Conservation (phyloP, 352 stramenopile genomes). For the Aphanomyces astaci region DNA sequence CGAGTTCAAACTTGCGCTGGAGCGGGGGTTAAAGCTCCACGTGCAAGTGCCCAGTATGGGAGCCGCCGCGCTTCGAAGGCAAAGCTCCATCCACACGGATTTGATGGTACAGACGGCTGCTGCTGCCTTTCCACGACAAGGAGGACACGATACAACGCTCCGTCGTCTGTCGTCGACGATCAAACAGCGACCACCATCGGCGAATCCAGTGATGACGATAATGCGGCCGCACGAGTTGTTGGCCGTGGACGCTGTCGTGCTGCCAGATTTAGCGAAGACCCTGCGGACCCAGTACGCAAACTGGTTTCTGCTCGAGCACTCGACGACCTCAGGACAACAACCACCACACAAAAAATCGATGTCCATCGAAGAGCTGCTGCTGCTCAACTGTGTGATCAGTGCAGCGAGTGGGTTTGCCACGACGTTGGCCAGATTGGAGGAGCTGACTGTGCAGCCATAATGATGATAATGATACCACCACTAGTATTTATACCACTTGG, state of each 20-base stretch:
- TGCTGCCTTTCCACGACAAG: too few species aligned
- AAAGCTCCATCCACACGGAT: background rate
- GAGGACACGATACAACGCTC: too few species aligned
- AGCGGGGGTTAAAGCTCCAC: conserved; percentile 66
- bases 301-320: conserved; percentile 75
- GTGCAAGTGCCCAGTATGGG: conserved; percentile 51
- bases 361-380: conserved; percentile 70
- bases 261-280: conserved; percentile 79
- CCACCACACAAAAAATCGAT: conserved; percentile 66
- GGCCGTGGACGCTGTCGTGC: conserved; percentile 37
- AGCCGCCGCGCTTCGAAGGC: background rate
- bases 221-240: background rate
- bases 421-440: conserved; percentile 62
- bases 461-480: too few species aligned
- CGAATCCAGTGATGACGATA: background rate
- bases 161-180: background rate
- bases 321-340: too few species aligned
- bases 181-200: background rate
- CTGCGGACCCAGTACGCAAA: conserved; percentile 59
- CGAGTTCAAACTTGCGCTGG: conserved; percentile 67
- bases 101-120: too few species aligned
- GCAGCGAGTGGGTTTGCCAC: conserved; percentile 65
- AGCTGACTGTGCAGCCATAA: conserved; percentile 35
- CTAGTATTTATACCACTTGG: conserved; percentile 33
- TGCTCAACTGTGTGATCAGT: conserved; percentile 78